phyloP scores from a whole-genome alignment of 2,329 filamentous ascomycete species.

The Beauveria sp. region DNA sequence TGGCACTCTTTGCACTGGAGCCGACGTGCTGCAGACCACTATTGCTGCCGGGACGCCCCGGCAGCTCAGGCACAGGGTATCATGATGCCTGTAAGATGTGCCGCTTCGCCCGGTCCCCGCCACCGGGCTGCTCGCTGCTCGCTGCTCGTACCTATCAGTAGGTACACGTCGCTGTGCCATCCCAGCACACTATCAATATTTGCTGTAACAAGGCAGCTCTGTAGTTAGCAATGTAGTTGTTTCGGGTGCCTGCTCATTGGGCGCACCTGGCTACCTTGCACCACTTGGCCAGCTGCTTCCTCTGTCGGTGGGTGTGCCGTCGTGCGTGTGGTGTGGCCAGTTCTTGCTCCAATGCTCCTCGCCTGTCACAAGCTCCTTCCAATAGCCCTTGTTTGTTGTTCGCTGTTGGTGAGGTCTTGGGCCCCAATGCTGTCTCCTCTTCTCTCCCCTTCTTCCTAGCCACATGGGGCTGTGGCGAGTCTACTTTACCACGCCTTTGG shows the following conservation, averaged over 20 bases:
- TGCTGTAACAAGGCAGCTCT: not conserved
- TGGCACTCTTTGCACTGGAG: not conserved
- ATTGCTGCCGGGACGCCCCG: not conserved
- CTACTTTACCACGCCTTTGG: not conserved
- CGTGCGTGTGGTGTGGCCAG: not conserved
- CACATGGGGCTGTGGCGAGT: conserved; percentile 11
- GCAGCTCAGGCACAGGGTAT: not conserved
- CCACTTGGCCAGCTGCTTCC: not conserved
- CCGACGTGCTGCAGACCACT: not conserved
- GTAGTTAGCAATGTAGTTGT: not conserved
- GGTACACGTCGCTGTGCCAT: not conserved
- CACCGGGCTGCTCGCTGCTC: not conserved
- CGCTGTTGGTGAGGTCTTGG: not conserved
- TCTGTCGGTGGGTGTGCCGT: not conserved
- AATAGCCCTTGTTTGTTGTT: not conserved
- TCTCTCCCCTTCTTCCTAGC: not conserved
- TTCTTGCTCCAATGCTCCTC: not conserved
- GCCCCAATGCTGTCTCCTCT: not conserved
- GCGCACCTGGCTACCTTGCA: too few relatives aligned
- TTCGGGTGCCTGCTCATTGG: not conserved
- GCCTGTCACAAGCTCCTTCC: not conserved
- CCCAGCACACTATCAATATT: not conserved
- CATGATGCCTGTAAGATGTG: not conserved
- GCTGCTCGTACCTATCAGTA: not conserved
- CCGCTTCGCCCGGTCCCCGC: not conserved